phyloP scores from a whole-genome alignment of 495 filamentous ascomycete species.

The Penicillium turbatum region DNA sequence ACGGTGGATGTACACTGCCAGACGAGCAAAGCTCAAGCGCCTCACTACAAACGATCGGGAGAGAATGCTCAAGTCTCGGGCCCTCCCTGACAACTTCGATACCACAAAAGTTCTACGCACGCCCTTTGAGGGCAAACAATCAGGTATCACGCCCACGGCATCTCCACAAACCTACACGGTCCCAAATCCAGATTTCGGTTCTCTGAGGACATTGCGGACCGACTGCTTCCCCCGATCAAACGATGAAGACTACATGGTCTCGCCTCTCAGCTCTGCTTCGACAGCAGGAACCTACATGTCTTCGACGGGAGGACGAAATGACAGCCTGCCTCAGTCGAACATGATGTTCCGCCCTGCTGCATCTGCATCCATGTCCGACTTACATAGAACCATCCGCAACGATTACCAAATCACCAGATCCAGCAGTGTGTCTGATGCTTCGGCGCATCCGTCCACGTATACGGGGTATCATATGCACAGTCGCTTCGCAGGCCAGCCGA shows the following conservation, averaged over 20 bases:
- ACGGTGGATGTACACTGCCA: slow-evolving; percentile 33
- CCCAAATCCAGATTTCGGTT: slow-evolving; percentile 18
- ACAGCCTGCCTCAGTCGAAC: slow-evolving; percentile 25
- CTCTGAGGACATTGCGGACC: slow-evolving; percentile 33
- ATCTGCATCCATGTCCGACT: slow-evolving; percentile 26
- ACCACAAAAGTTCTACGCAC: slow-evolving; percentile 85
- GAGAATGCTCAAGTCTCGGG: slow-evolving; percentile 88
- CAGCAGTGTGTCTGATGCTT: slow-evolving; percentile 42
- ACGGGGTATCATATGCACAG: slow-evolving; percentile 32
- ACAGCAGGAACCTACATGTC: slow-evolving; percentile 41
- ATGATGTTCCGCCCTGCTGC: slow-evolving; percentile 31
- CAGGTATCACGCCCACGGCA: slow-evolving; percentile 30
- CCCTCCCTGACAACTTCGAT: slow-evolving; percentile 87
- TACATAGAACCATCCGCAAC: slow-evolving; percentile 33
- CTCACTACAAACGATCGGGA: slow-evolving; percentile 90
- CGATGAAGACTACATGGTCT: slow-evolving; percentile 44
- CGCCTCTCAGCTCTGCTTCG: slow-evolving; percentile 42
- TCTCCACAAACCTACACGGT: slow-evolving; percentile 25
- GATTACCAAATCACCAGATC: slow-evolving; percentile 38
- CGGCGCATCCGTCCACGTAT: slow-evolving; percentile 26
- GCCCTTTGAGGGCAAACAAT: slow-evolving; percentile 46
- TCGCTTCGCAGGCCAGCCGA: slow-evolving; percentile 30
- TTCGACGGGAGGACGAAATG: slow-evolving; percentile 30
- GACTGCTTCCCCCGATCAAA: slow-evolving; percentile 34
- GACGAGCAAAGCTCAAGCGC: slow-evolving; percentile 92